Conservation (phyloP, 2,329 filamentous ascomycete species). For the Chrysoporthe cubensis region DNA sequence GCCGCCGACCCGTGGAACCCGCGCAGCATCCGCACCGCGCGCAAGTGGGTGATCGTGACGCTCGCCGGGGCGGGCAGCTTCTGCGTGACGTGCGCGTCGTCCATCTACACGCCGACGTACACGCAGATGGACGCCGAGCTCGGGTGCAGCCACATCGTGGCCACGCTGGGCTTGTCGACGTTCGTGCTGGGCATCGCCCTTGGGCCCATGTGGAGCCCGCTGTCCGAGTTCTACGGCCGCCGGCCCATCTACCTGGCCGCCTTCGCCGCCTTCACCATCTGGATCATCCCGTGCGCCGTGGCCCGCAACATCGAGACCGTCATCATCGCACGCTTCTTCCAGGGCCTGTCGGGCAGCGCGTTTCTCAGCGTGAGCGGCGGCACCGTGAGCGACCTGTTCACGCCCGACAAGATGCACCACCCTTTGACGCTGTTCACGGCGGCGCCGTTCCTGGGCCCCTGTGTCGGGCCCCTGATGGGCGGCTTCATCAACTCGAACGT, state of each 20-base stretch:
- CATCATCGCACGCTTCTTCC: slow-evolving; percentile 77
- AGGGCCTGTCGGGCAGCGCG: slow-evolving; percentile 71
- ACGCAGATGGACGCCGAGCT: slow-evolving; percentile 77
- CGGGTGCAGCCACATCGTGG: slow-evolving; percentile 69
- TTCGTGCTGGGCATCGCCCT: slow-evolving; percentile 78
- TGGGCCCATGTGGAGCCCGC: slow-evolving; percentile 66
- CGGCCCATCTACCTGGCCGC: slow-evolving; percentile 79
- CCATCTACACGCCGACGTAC: slow-evolving; percentile 89
- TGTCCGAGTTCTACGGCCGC: slow-evolving; percentile 81
- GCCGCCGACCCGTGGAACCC: slow-evolving; percentile 76
- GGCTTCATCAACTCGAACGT: slow-evolving; percentile 82
- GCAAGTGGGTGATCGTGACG: slow-evolving; percentile 79
- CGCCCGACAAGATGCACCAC: slow-evolving; percentile 67
- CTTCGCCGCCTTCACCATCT: slow-evolving; percentile 76
- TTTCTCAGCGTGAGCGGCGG: slow-evolving; percentile 79
- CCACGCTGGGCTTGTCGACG: slow-evolving; percentile 77
- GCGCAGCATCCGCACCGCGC: slow-evolving; percentile 64
- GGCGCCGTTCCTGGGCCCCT: slow-evolving; percentile 66
- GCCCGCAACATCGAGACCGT: slow-evolving; percentile 82
- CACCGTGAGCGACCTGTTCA: slow-evolving; percentile 82
- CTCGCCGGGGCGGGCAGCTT: slow-evolving; percentile 76
- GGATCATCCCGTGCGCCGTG: slow-evolving; percentile 80
- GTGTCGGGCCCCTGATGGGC: slow-evolving; percentile 65
- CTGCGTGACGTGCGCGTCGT: slow-evolving; percentile 87
- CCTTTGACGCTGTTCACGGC: slow-evolving; percentile 84